Base-by-base conservation (phyloP, 2,329 filamentous ascomycete genomes). In the Xylariaceae sp. region DNA sequence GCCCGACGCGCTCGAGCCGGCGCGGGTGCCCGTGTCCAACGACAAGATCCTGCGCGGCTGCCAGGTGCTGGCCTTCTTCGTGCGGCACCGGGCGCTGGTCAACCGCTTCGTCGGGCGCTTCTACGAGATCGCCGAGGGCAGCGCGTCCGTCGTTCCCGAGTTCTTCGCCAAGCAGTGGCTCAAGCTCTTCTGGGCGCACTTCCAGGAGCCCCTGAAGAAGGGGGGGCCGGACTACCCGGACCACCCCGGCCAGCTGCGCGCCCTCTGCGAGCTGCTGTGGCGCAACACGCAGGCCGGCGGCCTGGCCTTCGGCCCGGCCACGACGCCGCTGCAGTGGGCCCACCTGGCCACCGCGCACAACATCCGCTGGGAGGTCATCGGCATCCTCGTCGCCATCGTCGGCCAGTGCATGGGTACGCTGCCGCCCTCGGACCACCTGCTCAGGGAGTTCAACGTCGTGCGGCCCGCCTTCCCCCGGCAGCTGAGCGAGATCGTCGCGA, bases 281-380 rank as follows among this genome's bases (percentile, higher is more conserved):
- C 51, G 49, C 5, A 59, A 60, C 22, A 58, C 56, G 1, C 39
- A 56, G 33, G 52, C 43, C 2, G 45, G 51, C 5, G 45, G 51
- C 5, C 19, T 58, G 11, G 27, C 33, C 2, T 53, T 53, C 25
- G 40, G 52, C 12, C 46, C 52, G 13, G 45, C 45, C 12, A 58
- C 48, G 6, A 50, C 50, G 3, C 45, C 48, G 3, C 35, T 45
- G 29, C 37, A 52, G 22, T 60, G 51, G 50, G 47, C 50, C 16
- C 39, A 39, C 5, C 40, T 49, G 18, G 46, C 44, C 5, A 55
- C 51, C 2, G 56, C 56, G 1, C 42, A 43, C 23, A 51, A 53
- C 21, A 46, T 58, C 24, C 46, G 57, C 28, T 59, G 57, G 57
- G 55, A 58, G 24, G 50, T 57, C n/a, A 46, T 59, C 17, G 56